Evolutionary conservation across 441 rosid genomes (phyloP).

Genomic region (Breynia disticha): DNA sequence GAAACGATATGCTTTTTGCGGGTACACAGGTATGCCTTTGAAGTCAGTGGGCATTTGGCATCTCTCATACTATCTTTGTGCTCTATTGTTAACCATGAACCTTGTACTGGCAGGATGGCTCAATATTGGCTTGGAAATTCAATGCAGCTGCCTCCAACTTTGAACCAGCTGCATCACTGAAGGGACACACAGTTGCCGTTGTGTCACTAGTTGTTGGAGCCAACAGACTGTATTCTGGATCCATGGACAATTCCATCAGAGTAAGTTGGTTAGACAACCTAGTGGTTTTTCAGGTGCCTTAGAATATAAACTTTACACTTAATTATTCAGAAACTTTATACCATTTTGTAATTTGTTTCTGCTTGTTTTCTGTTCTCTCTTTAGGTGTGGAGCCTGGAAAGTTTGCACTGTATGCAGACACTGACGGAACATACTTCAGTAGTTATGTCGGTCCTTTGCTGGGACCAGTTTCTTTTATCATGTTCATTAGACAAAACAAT

Average conservation of each 20-base stretch:
- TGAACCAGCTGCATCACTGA: conserved; percentile 78
- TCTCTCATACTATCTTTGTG: too few relatives aligned
- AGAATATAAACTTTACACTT: too few relatives aligned
- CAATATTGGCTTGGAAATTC: conserved; percentile 87
- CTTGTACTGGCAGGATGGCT: conserved; percentile 91
- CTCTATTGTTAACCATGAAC: too few relatives aligned
- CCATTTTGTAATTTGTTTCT: too few relatives aligned
- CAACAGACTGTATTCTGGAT: conserved; percentile 87
- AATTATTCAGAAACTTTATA: too few relatives aligned
- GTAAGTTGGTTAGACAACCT: conserved; percentile 25
- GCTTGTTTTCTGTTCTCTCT: background rate
- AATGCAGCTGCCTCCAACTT: conserved; percentile 53
- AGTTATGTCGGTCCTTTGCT: conserved; percentile 97
- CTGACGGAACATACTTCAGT: conserved; percentile 69
- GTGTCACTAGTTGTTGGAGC: conserved; percentile 89
- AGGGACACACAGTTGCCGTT: conserved; percentile 65
- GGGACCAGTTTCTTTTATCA: conserved; percentile 97
- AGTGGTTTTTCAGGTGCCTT: too few relatives aligned
- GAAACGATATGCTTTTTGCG: conserved; percentile 74
- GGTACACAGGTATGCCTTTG: conserved; percentile 68
- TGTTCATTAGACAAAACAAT: conserved; percentile 91
- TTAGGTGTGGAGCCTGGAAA: conserved; percentile 93
- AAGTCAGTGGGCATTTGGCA: too few relatives aligned
- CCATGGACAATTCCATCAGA: conserved; percentile 82
- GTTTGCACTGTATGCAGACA: conserved; percentile 83